Evolutionary conservation across 2,329 filamentous ascomycete species (phyloP).

Genomic region (Claviceps arundinis): DNA sequence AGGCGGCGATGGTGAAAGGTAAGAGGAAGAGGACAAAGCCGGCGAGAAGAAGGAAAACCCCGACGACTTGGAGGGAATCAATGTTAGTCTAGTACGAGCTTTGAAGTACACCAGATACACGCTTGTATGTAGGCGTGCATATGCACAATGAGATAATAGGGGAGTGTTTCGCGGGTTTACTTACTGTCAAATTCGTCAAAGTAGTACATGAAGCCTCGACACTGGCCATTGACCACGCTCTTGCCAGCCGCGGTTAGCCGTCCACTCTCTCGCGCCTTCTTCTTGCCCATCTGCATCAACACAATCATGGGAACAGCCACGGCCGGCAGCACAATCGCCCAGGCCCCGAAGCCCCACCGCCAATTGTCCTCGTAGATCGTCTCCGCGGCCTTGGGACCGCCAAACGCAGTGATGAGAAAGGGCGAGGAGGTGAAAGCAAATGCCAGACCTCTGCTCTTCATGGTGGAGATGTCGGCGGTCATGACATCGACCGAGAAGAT

Average conservation of each 20-base stretch:
- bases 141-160: neutral
- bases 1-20: slow-evolving; percentile 44
- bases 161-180: neutral
- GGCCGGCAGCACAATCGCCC: slow-evolving; percentile 45
- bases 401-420: slow-evolving; percentile 33
- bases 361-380: slow-evolving; percentile 18
- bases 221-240: no score
- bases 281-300: slow-evolving; percentile 39
- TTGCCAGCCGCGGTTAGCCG: neutral
- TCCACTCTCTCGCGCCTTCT: slow-evolving; percentile 38
- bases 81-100: neutral
- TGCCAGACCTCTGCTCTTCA: slow-evolving; percentile 24
- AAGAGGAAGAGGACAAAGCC: slow-evolving; percentile 50
- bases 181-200: slow-evolving; percentile 42
- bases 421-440: slow-evolving; percentile 27
- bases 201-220: slow-evolving; percentile 36
- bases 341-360: slow-evolving; percentile 40
- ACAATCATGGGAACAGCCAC: slow-evolving; percentile 39
- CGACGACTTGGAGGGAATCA: slow-evolving; percentile 21
- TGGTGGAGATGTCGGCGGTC: slow-evolving; percentile 45
- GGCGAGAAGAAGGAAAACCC: slow-evolving; percentile 41
- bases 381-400: slow-evolving; percentile 22
- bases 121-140: no score
- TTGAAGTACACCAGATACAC: no score
- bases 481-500: slow-evolving; percentile 51